Percentiles rank a stretch among this genome's conserved stretches.
These are phyloP conservation scores for Euphorbia lathyris DNA, from an alignment of 345 rosid genomes.

Conservation along the genomic window DNA sequence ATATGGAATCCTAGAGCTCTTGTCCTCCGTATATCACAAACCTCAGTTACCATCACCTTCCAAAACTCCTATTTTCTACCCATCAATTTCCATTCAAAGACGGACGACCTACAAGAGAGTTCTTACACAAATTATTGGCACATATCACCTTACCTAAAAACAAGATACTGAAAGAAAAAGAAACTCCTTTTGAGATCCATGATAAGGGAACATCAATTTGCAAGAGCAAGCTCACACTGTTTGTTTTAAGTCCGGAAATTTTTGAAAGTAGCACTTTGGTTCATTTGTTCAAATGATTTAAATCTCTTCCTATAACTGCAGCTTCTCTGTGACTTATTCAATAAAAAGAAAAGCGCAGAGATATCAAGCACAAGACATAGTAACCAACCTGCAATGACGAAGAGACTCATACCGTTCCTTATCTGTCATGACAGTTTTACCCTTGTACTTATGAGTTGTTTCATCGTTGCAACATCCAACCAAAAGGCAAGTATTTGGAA, in stretches of 20 bases:
- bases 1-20: background rate
- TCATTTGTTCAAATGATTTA: background rate
- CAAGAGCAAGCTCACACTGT: background rate
- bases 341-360: background rate
- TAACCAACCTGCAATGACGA: slow-evolving; percentile 53
- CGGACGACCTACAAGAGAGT: no score
- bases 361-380: background rate
- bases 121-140: background rate
- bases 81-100: background rate
- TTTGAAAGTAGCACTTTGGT: background rate
- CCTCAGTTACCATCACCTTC: background rate
- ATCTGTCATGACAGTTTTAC: slow-evolving; percentile 72
- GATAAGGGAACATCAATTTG: background rate
- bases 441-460: slow-evolving; percentile 53
- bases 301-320: background rate
- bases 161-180: background rate
- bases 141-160: background rate
- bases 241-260: background rate
- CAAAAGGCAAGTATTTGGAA: slow-evolving; percentile 57
- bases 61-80: background rate
- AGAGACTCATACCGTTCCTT: slow-evolving; percentile 64
- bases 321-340: background rate
- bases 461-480: slow-evolving; percentile 75
- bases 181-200: background rate
- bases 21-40: background rate